A percentile compares a stretch with the other conserved stretches of the same genome.
These are phyloP conservation scores for Hondaea fermentalgiana DNA, from an alignment of 108 stramenopile genomes.

Conservation along the genomic window DNA sequence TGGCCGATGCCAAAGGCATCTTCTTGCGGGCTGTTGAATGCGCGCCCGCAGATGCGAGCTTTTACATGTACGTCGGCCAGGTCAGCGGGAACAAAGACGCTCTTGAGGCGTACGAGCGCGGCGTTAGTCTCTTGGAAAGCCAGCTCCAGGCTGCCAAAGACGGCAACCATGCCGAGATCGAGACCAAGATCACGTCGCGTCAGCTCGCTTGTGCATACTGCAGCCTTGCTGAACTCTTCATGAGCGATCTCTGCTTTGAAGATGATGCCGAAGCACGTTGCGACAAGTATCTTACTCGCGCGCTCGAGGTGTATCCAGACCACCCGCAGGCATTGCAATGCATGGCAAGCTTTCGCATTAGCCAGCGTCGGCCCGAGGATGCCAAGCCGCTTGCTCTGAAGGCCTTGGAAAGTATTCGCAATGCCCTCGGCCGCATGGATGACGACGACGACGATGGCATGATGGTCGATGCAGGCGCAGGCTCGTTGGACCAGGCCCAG, in stretches of 20 bases:
- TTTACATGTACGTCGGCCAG: constrained; percentile 5
- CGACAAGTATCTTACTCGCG: background rate
- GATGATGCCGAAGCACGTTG: background rate
- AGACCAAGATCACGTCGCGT: background rate
- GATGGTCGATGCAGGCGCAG: background rate
- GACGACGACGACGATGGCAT: background rate
- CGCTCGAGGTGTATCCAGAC: background rate
- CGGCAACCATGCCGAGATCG: background rate
- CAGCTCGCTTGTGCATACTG: background rate
- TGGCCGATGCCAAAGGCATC: background rate
- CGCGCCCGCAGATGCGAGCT: background rate
- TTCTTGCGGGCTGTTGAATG: background rate
- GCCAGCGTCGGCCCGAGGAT: background rate
- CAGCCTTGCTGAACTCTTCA: background rate
- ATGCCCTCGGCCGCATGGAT: background rate
- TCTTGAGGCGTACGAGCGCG: background rate
- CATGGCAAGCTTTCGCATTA: background rate
- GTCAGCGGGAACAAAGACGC: background rate
- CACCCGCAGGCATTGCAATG: background rate
- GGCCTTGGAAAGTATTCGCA: background rate
- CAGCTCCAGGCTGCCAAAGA: background rate
- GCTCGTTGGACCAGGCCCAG: background rate
- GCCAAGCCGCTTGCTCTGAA: background rate
- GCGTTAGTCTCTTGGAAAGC: background rate
- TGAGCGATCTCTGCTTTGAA: constrained; percentile 10